phyloP scores from a whole-genome alignment of 176 grass and related monocot species.

The Triticum urartu region DNA sequence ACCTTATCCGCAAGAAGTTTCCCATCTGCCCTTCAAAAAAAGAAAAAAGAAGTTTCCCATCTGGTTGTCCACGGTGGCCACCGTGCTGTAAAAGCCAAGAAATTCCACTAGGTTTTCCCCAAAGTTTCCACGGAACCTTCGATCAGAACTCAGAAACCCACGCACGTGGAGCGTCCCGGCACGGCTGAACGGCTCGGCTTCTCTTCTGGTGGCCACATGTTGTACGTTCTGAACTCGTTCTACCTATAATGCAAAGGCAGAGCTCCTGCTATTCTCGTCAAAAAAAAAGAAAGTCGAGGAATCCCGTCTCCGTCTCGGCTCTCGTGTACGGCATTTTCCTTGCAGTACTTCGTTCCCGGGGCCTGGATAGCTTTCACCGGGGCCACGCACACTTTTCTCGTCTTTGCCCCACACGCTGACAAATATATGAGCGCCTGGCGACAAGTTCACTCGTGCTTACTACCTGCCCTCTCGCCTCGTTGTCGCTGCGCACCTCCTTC shows the following conservation, averaged over 20 bases:
- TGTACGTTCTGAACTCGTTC: too few relatives aligned
- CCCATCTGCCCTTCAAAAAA: not conserved
- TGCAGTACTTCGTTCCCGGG: too few relatives aligned
- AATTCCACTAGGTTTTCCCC: not conserved
- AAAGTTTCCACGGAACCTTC: constrained; percentile 34
- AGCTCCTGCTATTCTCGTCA: too few relatives aligned
- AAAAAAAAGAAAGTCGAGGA: too few relatives aligned
- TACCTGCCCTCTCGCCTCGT: not conserved
- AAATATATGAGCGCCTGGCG: not conserved
- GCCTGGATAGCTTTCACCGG: not conserved
- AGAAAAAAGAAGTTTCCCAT: constrained; percentile 30
- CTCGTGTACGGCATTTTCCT: not conserved
- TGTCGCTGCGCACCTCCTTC: not conserved
- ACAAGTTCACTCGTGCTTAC: not conserved
- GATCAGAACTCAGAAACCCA: constrained; percentile 6
- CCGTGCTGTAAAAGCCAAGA: not conserved
- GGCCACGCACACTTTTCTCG: not conserved
- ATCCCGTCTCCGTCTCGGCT: too few relatives aligned
- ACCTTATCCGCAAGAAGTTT: constrained; percentile 23
- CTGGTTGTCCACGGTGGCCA: not conserved
- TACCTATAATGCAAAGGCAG: too few relatives aligned
- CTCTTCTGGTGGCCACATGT: too few relatives aligned
- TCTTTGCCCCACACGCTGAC: not conserved
- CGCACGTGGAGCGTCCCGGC: too few relatives aligned
- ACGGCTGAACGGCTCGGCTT: too few relatives aligned